Evolutionary conservation across 768 basidiomycete genomes (phyloP).

Genomic region (Leccinum obscurum): DNA sequence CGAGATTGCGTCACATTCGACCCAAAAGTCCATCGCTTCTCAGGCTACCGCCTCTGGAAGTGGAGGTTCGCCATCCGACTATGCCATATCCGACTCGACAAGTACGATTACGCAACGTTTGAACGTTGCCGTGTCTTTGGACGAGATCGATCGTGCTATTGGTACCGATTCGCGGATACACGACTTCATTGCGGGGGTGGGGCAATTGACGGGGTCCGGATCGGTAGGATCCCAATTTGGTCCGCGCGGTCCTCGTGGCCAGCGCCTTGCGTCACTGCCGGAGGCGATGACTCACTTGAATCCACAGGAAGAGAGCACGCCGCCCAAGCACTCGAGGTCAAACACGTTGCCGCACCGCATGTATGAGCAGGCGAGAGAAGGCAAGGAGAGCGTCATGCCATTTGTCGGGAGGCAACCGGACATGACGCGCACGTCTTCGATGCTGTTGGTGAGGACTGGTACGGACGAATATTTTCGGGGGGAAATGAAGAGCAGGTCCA

Average conservation of each 20-base stretch:
- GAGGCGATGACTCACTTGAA: constrained; percentile 9
- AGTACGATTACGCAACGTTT: constrained; percentile 22
- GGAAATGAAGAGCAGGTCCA: constrained; percentile 8
- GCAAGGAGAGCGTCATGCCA: constrained; percentile 19
- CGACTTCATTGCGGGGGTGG: constrained; percentile 27
- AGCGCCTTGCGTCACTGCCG: constrained; percentile 19
- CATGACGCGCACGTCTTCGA: constrained; percentile 18
- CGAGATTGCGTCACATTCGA: constrained; percentile 7
- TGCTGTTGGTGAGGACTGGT: constrained; percentile 13
- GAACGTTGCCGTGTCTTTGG: constrained; percentile 19
- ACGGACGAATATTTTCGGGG: constrained; percentile 2
- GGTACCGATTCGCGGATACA: constrained; percentile 24
- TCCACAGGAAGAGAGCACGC: constrained; percentile 25
- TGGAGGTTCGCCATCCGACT: constrained; percentile 25
- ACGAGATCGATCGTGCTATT: constrained; percentile 31
- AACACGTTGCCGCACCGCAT: constrained; percentile 44
- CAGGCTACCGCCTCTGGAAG: constrained; percentile 12
- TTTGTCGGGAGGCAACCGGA: constrained; percentile 27
- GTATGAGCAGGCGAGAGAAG: constrained; percentile 39
- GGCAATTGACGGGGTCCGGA: constrained; percentile 14
- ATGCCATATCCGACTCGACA: constrained; percentile 28
- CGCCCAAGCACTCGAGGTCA: constrained; percentile 21
- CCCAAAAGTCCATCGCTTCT: constrained; percentile 8
- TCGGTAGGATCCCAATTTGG: constrained; percentile 18
- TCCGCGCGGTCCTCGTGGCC: constrained; percentile 24